A percentile compares a stretch with the other conserved stretches of the same genome.
Conservation (phyloP, 192 early-diverging fungal genomes). For the Backusella liffmaniae region DNA sequence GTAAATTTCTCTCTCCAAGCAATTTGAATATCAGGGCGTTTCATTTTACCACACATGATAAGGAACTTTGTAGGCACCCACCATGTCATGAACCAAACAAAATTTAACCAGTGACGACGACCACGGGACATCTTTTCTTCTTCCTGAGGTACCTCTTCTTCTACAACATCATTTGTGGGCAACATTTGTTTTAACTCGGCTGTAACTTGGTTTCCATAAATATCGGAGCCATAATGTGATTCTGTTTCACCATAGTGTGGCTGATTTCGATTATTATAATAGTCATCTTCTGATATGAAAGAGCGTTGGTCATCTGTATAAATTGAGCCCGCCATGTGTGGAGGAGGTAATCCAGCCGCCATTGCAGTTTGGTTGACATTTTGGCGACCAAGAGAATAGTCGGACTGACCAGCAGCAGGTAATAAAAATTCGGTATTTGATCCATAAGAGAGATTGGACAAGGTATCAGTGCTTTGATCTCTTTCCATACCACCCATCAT, state of each 20-base stretch:
- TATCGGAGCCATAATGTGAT: conserved; percentile 35
- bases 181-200: conserved; percentile 20
- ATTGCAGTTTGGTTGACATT: background rate
- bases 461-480: conserved; percentile 25
- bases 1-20: conserved; percentile 99
- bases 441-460: conserved; percentile 31
- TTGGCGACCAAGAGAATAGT: conserved; percentile 11
- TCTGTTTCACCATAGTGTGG: conserved; percentile 25
- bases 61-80: conserved; percentile 79
- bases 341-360: conserved; percentile 19
- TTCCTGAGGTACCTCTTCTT: conserved; percentile 42
- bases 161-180: conserved; percentile 6
- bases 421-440: conserved; percentile 26
- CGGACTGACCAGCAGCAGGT: background rate
- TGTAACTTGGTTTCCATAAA: conserved; percentile 2
- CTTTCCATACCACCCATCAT: conserved; percentile 14
- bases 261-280: conserved; percentile 14
- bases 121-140: conserved; percentile 52
- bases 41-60: conserved; percentile 72
- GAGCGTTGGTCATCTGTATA: conserved; percentile 42
- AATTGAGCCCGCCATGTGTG: conserved; percentile 13
- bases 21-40: conserved; percentile 74
- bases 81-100: conserved; percentile 80
- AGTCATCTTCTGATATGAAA: conserved; percentile 39
- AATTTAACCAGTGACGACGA: conserved; percentile 78